Evolutionary conservation across 2,329 filamentous ascomycete genomes (phyloP), one percentile per base, ranked within the genome.

Genomic region (Fusarium brevicatenulatum): DNA sequence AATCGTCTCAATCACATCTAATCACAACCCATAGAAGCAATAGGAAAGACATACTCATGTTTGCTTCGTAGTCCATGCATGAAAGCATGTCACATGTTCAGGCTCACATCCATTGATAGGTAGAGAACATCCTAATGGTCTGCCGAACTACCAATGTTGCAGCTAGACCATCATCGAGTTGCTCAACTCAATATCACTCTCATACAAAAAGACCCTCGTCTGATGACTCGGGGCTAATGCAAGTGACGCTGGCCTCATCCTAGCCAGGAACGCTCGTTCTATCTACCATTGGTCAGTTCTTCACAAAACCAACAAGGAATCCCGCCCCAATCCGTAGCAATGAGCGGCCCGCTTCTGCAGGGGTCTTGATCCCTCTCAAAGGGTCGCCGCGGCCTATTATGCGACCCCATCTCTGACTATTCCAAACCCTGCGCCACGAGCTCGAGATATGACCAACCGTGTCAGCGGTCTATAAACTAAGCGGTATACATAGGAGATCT

Each of bases 321-420:
- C 60, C 50, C 58, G 54, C 63, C 55, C 60, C 59, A 76, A 68
- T 75, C 63, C 71, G 62, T 70, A 55, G 65, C 56, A 72, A 58
- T 70, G 58, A 73, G 74, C 75, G 75, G 75, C 72, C 75, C 75
- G 75, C 75, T 72, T 67, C 71, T 76, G 70, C 75, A 77, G 56
- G 75, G 75, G 72, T 73, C 63, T 65, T 66, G 47, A 39, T 63
- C 55, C 60, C 58, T 68, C 39, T 64, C 53, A 66, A 62, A 75
- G 65, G 60, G 60, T 66, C 56, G 68, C 68, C 58, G 72, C 69
- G 72, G 69, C 71, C 71, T 63, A 37, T 74, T 74, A 74, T 74
- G 72, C 72, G 72, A 63, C 72, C 72, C 65, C 58, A 71, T 73
- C 62, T 53, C 44, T 50, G 61, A 75, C 46, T 71, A 28, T 60